phyloP scores from a whole-genome alignment of 2,329 filamentous ascomycete species.

The Beauveria pseudobassiana region DNA sequence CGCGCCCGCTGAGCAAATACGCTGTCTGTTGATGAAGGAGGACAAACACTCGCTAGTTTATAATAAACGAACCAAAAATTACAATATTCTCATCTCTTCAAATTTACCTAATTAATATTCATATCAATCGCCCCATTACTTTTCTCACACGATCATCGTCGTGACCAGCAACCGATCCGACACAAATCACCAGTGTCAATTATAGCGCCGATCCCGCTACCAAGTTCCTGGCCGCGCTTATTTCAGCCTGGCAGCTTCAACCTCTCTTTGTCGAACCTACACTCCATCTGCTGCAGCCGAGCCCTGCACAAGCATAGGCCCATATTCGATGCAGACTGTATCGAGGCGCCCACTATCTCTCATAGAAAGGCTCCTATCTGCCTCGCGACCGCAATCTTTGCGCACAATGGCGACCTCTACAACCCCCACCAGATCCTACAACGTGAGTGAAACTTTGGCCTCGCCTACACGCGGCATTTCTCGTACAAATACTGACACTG shows the following conservation, averaged over 20 bases:
- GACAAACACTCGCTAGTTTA: too few relatives aligned
- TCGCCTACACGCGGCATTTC: neutral
- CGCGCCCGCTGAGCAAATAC: too few relatives aligned
- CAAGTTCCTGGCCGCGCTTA: neutral
- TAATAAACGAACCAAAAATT: too few relatives aligned
- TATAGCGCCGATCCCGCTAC: slow-evolving; percentile 1
- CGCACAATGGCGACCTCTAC: slow-evolving; percentile 5
- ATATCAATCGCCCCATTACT: too few relatives aligned
- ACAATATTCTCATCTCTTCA: too few relatives aligned
- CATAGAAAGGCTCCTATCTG: slow-evolving; percentile 14
- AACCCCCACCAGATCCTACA: slow-evolving; percentile 29
- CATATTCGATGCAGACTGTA: slow-evolving; percentile 26
- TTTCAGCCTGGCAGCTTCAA: neutral
- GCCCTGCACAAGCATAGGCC: neutral
- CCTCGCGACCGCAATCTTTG: neutral
- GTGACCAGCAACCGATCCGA: too few relatives aligned
- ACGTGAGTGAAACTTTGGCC: slow-evolving; percentile 19
- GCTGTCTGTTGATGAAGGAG: too few relatives aligned
- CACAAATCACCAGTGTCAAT: neutral
- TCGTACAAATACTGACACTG: neutral
- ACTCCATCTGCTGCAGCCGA: neutral
- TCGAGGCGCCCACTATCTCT: slow-evolving; percentile 20
- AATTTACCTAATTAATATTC: too few relatives aligned
- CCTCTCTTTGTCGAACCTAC: neutral
- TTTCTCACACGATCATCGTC: too few relatives aligned